Evolutionary conservation across 176 grass and related monocot species (phyloP).

Genomic region (Aegilops longissima): DNA sequence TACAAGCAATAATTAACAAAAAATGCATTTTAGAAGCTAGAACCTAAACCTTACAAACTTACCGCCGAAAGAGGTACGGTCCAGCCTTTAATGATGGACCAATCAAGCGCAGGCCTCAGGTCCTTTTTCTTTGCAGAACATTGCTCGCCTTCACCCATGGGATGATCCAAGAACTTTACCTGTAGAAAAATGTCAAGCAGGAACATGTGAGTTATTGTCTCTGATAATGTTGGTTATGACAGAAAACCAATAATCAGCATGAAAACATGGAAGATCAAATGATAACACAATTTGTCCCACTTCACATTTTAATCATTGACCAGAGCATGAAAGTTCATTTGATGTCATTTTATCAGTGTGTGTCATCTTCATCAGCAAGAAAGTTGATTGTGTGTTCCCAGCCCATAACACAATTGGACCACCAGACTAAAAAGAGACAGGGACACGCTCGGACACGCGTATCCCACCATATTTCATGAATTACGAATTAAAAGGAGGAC

Average conservation of each 20-base stretch:
- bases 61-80: conserved; percentile 48
- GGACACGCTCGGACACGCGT: no score
- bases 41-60: background rate
- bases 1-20: background rate
- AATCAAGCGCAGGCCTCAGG: conserved; percentile 50
- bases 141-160: conserved; percentile 32
- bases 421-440: background rate
- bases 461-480: no score
- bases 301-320: conserved; percentile 3
- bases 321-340: background rate
- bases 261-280: conserved; percentile 18
- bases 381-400: background rate
- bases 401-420: background rate
- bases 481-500: no score
- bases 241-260: background rate
- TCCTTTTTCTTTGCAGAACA: conserved; percentile 17
- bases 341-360: background rate
- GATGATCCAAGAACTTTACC: conserved; percentile 26
- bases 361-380: background rate
- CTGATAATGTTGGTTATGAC: background rate
- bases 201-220: background rate
- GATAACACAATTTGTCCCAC: background rate
- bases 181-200: conserved; percentile 17
- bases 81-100: conserved; percentile 44
- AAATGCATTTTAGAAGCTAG: conserved; percentile 17